A percentile compares a stretch with the other conserved stretches of the same genome.
These are phyloP conservation scores for Phialophora tarda DNA, from an alignment of 2,329 filamentous ascomycete species.

Conservation along the genomic window DNA sequence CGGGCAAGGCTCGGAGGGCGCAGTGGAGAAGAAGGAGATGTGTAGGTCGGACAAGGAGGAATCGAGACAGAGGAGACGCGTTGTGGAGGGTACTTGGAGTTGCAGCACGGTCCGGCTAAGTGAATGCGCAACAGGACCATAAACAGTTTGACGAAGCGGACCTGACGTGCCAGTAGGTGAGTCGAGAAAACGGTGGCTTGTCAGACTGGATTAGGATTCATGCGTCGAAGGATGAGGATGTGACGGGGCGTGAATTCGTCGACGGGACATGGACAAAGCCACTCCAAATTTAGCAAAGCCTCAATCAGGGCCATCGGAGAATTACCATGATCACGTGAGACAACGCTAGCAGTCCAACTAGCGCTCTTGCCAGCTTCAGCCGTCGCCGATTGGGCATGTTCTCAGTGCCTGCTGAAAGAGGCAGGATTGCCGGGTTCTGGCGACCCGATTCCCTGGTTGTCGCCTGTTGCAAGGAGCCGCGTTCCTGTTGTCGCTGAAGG, in stretches of 20 bases:
- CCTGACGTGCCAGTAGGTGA: constrained; percentile 6
- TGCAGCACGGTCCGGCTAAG: constrained; percentile 24
- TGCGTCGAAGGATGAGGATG: constrained; percentile 20
- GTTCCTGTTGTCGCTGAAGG: background rate
- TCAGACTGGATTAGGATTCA: constrained; percentile 22
- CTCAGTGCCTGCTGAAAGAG: background rate
- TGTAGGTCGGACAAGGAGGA: constrained; percentile 16
- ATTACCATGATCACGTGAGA: constrained; percentile 8
- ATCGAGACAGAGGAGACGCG: constrained; percentile 24
- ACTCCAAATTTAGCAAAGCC: constrained; percentile 24
- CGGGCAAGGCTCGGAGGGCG: constrained; percentile 17
- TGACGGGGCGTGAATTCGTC: constrained; percentile 20
- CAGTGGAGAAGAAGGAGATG: constrained; percentile 7
- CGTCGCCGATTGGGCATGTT: background rate
- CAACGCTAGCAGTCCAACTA: background rate
- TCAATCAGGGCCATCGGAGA: constrained; percentile 10
- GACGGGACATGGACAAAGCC: constrained; percentile 18
- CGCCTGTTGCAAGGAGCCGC: background rate
- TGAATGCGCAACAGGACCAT: constrained; percentile 20
- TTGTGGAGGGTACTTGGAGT: constrained; percentile 13
- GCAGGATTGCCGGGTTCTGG: constrained; percentile 1
- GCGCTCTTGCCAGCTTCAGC: background rate
- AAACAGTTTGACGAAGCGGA: constrained; percentile 21
- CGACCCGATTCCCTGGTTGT: background rate
- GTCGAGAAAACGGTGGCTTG: constrained; percentile 27